Evolutionary conservation across 495 filamentous ascomycete species (phyloP), one percentile per base, ranked within the genome.

Genomic region (Hyaloscypha hepaticicola): DNA sequence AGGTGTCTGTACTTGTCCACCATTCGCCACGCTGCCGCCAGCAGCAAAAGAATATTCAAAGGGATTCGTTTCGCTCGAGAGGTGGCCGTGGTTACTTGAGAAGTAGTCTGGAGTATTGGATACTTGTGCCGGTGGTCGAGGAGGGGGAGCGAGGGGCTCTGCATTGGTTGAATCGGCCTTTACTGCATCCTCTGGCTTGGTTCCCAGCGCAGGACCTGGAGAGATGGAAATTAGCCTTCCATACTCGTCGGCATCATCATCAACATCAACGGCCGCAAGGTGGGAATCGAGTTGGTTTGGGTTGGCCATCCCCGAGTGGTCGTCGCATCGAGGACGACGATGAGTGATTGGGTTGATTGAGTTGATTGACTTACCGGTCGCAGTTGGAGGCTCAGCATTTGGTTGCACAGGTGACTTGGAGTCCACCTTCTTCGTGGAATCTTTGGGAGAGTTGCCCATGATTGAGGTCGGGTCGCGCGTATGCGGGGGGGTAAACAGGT

Each of bases 1-100:
- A 14, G 96, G 92, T 25, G 92, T 95, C 72, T 96, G 91, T 60
- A 84, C 82, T 14, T 89, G 77, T 49, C 77, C 79, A 50, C 38
- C 50, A 34, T 59, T 61, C n/a, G 52, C 3, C 5, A 24, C 24
- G 33, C 14, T 33, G 58, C 63, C 58, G 29, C 73, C 82, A 60
- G 84, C 86, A 58, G 85, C 83, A 74, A 99, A 99, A 0, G 93
- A 96, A 71, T 92, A 87, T 74, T 99, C 95, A 73, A 99, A 99
- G 7, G 94, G 93, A 73, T 99, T 99, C 60, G 92, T 93, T 74
- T 99, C 95, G 68, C 90, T 83, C 58, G 87, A 88, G 74, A 85
- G 89, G 68, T 82, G 83, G 68, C 70, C 71, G 72, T 88, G 81
- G 33, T 85, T 80, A 57, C 78, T 82, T 41, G 84, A 86, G 77